Percentiles rank a stretch among this genome's conserved stretches.
Conservation (phyloP, 257 asterid genomes). For the Nicotiana tabacum region DNA sequence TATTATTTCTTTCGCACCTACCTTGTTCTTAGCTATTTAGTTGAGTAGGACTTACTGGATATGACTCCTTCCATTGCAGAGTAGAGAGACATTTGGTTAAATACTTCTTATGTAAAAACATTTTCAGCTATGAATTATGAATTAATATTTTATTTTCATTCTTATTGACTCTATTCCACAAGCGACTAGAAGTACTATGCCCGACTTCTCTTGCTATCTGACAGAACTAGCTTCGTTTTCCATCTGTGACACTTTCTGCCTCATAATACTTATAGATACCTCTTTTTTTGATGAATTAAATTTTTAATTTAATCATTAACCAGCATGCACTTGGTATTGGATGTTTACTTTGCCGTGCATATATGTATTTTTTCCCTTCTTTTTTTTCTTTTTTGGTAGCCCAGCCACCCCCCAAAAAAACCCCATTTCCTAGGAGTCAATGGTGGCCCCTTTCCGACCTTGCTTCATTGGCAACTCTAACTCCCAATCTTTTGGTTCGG, state of each 20-base stretch:
- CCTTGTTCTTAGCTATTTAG: neutral
- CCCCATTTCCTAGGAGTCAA: neutral
- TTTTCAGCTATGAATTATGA: neutral
- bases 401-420: neutral
- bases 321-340: neutral
- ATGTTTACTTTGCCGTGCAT: neutral
- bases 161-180: neutral
- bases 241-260: neutral
- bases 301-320: neutral
- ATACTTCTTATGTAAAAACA: neutral
- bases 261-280: neutral
- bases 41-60: neutral
- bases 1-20: neutral
- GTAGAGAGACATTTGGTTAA: neutral
- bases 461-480: neutral
- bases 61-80: neutral
- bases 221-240: neutral
- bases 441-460: neutral
- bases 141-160: neutral
- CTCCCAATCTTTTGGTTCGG: neutral
- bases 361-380: neutral
- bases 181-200: neutral
- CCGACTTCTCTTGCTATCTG: neutral
- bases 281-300: neutral
- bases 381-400: neutral